These are phyloP conservation scores for Lentinula detonsa DNA, from an alignment of 768 basidiomycete species.

Conservation along the genomic window DNA sequence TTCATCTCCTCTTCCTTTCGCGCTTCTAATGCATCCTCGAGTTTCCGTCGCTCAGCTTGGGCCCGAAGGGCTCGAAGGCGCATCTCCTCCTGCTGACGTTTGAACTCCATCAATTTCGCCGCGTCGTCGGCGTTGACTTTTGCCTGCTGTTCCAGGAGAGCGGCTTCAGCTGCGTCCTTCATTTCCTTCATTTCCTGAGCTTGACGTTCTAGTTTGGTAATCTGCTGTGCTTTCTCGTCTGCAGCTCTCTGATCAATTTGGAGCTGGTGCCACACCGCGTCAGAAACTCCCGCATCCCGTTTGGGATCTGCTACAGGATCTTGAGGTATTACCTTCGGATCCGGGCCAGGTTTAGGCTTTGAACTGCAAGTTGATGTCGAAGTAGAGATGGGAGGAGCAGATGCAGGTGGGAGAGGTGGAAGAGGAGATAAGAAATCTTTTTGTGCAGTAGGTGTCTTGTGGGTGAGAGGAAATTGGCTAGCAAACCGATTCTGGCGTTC, in stretches of 20 bases:
- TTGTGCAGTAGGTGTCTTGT: neutral
- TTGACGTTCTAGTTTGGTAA: conserved; percentile 13
- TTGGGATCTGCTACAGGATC: neutral
- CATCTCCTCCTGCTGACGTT: conserved; percentile 18
- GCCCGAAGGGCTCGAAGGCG: conserved; percentile 14
- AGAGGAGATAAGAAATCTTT: neutral
- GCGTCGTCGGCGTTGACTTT: conserved; percentile 10
- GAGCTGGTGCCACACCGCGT: conserved; percentile 45
- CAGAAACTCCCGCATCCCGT: conserved; percentile 44
- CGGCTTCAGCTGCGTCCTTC: conserved; percentile 12
- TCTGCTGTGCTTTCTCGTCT: conserved; percentile 14
- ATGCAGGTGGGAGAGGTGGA: neutral
- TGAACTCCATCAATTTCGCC: conserved; percentile 10
- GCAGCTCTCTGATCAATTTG: conserved; percentile 24
- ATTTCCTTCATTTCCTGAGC: neutral
- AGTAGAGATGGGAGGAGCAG: conserved; percentile 10
- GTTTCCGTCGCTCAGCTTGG: conserved; percentile 14
- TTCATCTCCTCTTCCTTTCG: conserved; percentile 18
- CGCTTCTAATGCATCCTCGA: conserved; percentile 16
- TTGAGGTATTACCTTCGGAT: neutral
- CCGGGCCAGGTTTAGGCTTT: conserved; percentile 1
- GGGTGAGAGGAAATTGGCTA: neutral
- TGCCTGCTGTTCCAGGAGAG: conserved; percentile 3
- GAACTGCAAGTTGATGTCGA: conserved; percentile 2
- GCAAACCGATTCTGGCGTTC: neutral